Evolutionary conservation across 2,329 filamentous ascomycete species (phyloP).

Genomic region (Alternaria novae-zelandiae): DNA sequence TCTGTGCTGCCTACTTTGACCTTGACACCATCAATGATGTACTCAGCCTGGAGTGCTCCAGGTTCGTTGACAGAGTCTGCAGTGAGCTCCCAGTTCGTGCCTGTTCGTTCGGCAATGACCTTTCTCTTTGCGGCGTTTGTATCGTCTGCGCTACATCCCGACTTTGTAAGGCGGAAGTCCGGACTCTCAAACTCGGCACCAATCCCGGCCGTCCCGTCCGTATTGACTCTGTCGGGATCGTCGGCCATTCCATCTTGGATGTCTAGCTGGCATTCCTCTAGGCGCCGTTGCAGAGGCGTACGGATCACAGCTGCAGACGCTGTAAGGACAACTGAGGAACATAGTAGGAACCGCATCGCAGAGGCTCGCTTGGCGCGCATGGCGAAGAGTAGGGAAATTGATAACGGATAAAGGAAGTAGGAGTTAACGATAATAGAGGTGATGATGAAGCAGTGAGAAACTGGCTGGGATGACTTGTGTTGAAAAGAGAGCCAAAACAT

Average conservation of each 20-base stretch:
- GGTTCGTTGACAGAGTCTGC: background rate
- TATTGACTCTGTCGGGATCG: background rate
- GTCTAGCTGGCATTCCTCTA: background rate
- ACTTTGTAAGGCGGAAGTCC: background rate
- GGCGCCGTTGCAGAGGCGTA: background rate
- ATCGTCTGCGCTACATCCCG: background rate
- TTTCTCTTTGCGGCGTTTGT: background rate
- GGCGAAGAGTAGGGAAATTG: background rate
- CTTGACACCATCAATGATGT: background rate
- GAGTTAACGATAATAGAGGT: background rate
- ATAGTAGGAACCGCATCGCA: background rate
- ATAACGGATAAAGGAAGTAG: background rate
- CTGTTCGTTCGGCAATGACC: background rate
- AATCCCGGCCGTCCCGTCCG: background rate
- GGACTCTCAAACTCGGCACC: background rate
- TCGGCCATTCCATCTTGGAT: background rate
- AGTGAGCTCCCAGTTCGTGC: background rate
- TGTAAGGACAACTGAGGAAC: background rate
- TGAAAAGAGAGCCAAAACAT: background rate
- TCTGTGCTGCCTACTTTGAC: background rate
- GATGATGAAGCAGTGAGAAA: background rate
- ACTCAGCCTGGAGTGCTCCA: background rate
- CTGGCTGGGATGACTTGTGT: background rate
- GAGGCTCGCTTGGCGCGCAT: background rate
- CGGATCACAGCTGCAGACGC: background rate